Conservation (phyloP, 129 eudicot genomes). For the Solidago caesia region DNA sequence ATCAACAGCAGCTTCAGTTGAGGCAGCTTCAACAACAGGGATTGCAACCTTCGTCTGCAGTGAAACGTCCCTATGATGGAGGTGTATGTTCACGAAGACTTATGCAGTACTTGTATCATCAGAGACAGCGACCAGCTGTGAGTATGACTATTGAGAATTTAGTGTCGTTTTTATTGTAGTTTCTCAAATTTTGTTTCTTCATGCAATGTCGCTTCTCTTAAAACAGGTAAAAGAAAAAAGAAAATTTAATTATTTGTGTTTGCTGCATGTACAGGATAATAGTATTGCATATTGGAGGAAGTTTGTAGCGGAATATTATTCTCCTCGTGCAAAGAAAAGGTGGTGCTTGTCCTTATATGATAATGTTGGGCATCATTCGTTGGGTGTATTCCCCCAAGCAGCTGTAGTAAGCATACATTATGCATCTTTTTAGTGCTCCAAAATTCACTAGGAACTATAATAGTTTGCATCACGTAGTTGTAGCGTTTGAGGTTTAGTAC, state of each 20-base stretch:
- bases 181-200: neutral
- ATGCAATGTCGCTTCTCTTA: neutral
- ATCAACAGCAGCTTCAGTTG: slow-evolving; percentile 62
- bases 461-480: neutral
- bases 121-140: slow-evolving; percentile 80
- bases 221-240: no score
- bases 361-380: slow-evolving; percentile 82
- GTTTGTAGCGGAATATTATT: slow-evolving; percentile 84
- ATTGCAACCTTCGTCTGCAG: slow-evolving; percentile 52
- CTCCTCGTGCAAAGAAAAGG: slow-evolving; percentile 97
- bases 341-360: slow-evolving; percentile 93
- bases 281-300: slow-evolving; percentile 88
- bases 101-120: slow-evolving; percentile 94
- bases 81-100: slow-evolving; percentile 87
- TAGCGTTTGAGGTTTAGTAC: no score
- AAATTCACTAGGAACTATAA: neutral
- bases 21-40: slow-evolving; percentile 57
- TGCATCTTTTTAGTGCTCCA: neutral
- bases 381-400: slow-evolving; percentile 89
- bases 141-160: slow-evolving; percentile 38
- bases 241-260: neutral
- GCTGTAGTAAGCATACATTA: slow-evolving; percentile 55
- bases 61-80: slow-evolving; percentile 72
- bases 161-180: neutral
- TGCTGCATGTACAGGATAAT: slow-evolving; percentile 54